Base-by-base conservation (phyloP, 306 rosid genomes). In the Gynostemma pentaphyllum region DNA sequence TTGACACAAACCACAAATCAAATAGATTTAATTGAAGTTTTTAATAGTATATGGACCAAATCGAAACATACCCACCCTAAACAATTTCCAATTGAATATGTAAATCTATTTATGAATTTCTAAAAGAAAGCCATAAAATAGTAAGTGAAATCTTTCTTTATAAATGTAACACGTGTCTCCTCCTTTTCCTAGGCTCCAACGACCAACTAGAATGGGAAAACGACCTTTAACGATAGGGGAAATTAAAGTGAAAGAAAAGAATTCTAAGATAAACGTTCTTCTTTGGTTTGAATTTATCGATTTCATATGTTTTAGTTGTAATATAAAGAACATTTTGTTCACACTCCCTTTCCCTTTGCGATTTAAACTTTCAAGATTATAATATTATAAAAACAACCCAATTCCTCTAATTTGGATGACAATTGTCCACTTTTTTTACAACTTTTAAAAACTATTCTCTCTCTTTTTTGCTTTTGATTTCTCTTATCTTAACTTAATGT, bases 201-300 rank as follows among this genome's bases (percentile, higher is more conserved):
- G 23, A 36, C 47, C 19, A 59, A 59, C 64, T 29, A 12, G 21
- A 59, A 59, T 59, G 64, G 28, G 46, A 59, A 59, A 36, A 18
- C 64, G 36, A 22, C 32, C 6, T 34, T 56, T 10, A n/a, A 34
- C 14, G n/a, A 16, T 15, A 32, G 26, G 23, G 5, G 8, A 56
- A 1, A 53, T 0, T 10, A 37, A 59, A 59, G 46, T 59, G 46
- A 59, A 59, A 36, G 65, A 59, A 34, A 37, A 6, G 65, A 34
- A 56, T 30, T 55, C 9, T 3, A 30, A 55, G 9, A 32, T 24
- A 2, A 32, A 34, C 44, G 34, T 55, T 55, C 44, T 55, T 55
- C 3, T 28, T 39, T 54, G 13, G 22, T 30, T 55, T 19, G 62
- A 16, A 18, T 24, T 29, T 10, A 23, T 50, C 32, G 23, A 50